phyloP scores from a whole-genome alignment of 2,329 filamentous ascomycete genomes.

The Gnomoniopsis sp. region DNA sequence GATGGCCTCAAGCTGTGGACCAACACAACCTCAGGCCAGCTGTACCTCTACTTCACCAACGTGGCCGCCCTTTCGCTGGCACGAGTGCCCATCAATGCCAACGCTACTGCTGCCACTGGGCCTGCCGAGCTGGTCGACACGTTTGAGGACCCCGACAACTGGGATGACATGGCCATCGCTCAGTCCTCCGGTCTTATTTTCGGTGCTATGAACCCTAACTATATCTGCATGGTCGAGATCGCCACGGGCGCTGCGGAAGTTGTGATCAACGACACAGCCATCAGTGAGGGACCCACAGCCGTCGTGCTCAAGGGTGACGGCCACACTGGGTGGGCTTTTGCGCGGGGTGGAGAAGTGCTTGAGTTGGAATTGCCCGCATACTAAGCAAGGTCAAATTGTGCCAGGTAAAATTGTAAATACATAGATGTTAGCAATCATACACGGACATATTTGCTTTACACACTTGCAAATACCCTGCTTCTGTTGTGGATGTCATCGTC shows the following conservation, averaged over 20 bases:
- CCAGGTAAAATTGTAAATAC: no score
- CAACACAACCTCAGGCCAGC: neutral
- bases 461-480: no score
- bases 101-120: constrained; percentile 1
- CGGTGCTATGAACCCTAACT: constrained; percentile 3
- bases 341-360: no score
- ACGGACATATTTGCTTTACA: no score
- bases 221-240: neutral
- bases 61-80: constrained; percentile 7
- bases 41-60: constrained; percentile 17
- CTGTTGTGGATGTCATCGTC: no score
- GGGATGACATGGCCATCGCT: constrained; percentile 6
- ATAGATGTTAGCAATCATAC: no score
- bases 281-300: neutral
- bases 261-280: neutral
- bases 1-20: constrained; percentile 12
- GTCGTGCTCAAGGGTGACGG: no score
- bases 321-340: no score
- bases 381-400: no score
- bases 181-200: neutral
- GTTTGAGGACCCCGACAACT: neutral
- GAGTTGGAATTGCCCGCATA: no score
- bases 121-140: constrained; percentile 1
- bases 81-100: constrained; percentile 9
- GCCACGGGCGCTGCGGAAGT: neutral